Base-by-base conservation (phyloP, 192 early-diverging fungal species). In the Podila horticola region DNA sequence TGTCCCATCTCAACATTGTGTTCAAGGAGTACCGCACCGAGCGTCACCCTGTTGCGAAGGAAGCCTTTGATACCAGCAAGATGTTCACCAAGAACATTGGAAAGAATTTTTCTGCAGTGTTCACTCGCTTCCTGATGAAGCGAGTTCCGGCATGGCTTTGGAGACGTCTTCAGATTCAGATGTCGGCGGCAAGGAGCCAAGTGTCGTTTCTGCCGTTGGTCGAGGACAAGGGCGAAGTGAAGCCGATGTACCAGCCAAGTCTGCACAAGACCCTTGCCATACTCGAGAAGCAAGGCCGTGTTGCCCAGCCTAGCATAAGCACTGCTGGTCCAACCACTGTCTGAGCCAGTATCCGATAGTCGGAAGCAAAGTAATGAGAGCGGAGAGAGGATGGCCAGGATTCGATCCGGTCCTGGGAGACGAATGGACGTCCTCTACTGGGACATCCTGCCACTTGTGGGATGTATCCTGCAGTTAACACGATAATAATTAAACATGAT, bases 1-100 rank as follows among this genome's bases (percentile, higher is more conserved):
- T 66, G 26, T 29, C n/a, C 6, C 50, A 66, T 17, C 15, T 66
- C 19, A 9, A 51, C 22, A 66, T 34, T 49, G 30, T 66, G n/a
- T 66, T 66, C 29, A 24, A 51, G 20, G 49, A 66, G 28, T 66
- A 66, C 28, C 38, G 29, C 1, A 11, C 22, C 8, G 64, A 66
- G 30, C 64, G 64, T 3, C 48, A 66, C 49, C 64, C 64, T 8
- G 26, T 49, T 52, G 64, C 49, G 2, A 24, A 30, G 48, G 64
- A 48, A 2, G 64, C 64, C 19, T 66, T 66, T 51, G 64, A 49
- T 6, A 51, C 41, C 12, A 49, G 41, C 38, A 49, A 66, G 26
- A 66, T 66, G 64, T 51, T 66, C 48, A 26, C 41, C 22, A 49
- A 30, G 12, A 66, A 49, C 64, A 51, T 66, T 24, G 64, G 24